Evolutionary conservation across 352 stramenopile species (phyloP), one percentile per base, ranked within the genome.

Genomic region (Globisporangium apiculatum): DNA sequence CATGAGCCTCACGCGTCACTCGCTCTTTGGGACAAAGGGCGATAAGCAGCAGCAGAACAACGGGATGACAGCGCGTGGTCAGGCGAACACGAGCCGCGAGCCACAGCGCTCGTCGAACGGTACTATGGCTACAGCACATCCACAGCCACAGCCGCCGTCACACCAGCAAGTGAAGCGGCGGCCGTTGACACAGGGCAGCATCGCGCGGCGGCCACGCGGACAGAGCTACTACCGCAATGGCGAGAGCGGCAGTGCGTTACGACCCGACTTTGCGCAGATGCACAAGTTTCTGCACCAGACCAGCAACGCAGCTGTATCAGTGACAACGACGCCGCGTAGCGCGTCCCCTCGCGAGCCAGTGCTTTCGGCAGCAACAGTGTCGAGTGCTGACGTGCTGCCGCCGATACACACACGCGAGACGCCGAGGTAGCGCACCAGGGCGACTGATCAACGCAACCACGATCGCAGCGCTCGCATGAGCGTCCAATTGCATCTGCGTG

Each of bases 271-370:
- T 59, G 70, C 76, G 9, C 62, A 84, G 31, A 84, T 89, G 65
- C 76, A 89, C 68, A 80, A 81, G 46, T 89, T 88, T 41, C 68
- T 91, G 37, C 81, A 91, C 48, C 76, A 87, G 51, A 73, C 58
- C 46, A 8, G 61, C 53, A 5, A 62, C 46, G 36, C 36, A 17
- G 53, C 40, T 46, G 47, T 48, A 5, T 7, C 8, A 5, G 36
- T 6, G 18, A 42, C 47, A 18, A 51, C 52, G 42, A 42, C 58
- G 5, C 43, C 53, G n/a, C 48, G 48, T 18, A 3, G 15, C 4
- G 31, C 51, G 0, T 15, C 36, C 1, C 6, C 51, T 9, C 42
- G 42, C 17, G 50, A 65, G 60, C 43, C 53, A 36, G 38, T 15
- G n/a, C 48, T 38, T n/a, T 36, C 36, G 15, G 7, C 37, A 48